phyloP scores from a whole-genome alignment of 176 grass and related monocot genomes.

The Oryza glaberrima region DNA sequence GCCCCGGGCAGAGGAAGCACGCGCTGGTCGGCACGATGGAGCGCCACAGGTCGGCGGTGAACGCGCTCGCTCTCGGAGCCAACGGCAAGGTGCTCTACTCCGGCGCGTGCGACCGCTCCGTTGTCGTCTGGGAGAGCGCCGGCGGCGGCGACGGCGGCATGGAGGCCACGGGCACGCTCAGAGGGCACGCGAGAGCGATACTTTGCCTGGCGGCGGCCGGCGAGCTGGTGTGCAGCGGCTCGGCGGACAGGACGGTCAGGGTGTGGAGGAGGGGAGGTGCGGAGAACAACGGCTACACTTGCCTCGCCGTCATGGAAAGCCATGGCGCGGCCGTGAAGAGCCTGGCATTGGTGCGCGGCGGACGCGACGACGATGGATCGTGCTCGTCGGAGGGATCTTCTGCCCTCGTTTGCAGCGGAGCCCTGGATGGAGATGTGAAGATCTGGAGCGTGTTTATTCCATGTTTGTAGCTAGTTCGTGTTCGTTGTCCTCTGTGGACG shows the following conservation, averaged over 20 bases:
- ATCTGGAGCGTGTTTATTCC: constrained; percentile 52
- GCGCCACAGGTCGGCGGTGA: constrained; percentile 61
- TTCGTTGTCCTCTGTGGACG: not conserved
- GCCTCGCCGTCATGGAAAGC: constrained; percentile 63
- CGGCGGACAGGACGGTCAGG: constrained; percentile 65
- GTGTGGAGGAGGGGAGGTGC: constrained; percentile 55
- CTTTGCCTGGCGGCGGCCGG: constrained; percentile 54
- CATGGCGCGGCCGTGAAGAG: constrained; percentile 69
- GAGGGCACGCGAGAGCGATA: constrained; percentile 60
- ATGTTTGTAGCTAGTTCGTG: not conserved
- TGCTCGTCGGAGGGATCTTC: constrained; percentile 8
- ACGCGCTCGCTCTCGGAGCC: constrained; percentile 56
- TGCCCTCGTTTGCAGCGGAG: constrained; percentile 50
- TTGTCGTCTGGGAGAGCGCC: constrained; percentile 63
- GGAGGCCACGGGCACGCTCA: constrained; percentile 47
- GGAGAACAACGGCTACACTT: constrained; percentile 38
- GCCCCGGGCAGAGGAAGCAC: constrained; percentile 26
- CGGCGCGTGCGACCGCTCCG: constrained; percentile 62
- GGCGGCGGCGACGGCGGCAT: not conserved
- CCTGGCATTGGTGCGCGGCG: constrained; percentile 33
- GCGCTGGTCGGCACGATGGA: constrained; percentile 48
- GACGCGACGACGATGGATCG: not conserved
- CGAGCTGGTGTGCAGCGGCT: constrained; percentile 66
- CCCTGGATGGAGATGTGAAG: constrained; percentile 57
- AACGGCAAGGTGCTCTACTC: constrained; percentile 66